These are phyloP conservation scores for Colletotrichum agaves DNA, from an alignment of 2,329 filamentous ascomycete species.

Conservation along the genomic window DNA sequence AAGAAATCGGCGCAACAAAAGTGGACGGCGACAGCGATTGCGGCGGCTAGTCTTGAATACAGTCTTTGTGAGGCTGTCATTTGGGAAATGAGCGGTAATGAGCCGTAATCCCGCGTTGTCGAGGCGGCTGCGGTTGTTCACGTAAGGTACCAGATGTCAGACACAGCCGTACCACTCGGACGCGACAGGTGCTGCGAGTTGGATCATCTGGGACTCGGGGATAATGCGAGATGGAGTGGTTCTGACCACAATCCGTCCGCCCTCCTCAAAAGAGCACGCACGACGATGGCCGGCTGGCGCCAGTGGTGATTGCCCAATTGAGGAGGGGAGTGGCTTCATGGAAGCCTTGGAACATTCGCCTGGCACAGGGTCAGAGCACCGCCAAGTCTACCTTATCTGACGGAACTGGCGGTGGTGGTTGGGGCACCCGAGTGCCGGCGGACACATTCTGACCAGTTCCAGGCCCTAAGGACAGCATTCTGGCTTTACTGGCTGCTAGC, in stretches of 20 bases:
- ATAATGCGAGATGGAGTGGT: slow-evolving; percentile 22
- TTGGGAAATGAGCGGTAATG: slow-evolving; percentile 30
- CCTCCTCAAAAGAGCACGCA: slow-evolving; percentile 17
- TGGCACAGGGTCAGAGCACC: slow-evolving; percentile 26
- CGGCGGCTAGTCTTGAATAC: neutral
- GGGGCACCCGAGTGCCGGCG: slow-evolving; percentile 7
- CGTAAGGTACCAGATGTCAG: slow-evolving; percentile 2
- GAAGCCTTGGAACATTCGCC: slow-evolving; percentile 37
- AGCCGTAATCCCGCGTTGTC: slow-evolving; percentile 3
- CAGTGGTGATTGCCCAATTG: slow-evolving; percentile 22
- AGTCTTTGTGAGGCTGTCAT: slow-evolving; percentile 6
- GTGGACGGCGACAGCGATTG: slow-evolving; percentile 11
- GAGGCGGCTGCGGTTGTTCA: neutral
- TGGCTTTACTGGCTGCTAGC: too few species aligned
- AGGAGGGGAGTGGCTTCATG: slow-evolving; percentile 27
- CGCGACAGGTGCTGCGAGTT: slow-evolving; percentile 1
- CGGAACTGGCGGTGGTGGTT: slow-evolving; percentile 7
- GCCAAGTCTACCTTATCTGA: slow-evolving; percentile 33
- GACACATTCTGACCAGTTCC: neutral
- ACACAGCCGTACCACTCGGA: slow-evolving; percentile 2
- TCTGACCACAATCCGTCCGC: slow-evolving; percentile 27
- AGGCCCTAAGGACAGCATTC: slow-evolving; percentile 4
- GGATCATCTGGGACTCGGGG: neutral
- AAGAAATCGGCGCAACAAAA: slow-evolving; percentile 10
- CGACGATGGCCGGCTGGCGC: slow-evolving; percentile 6